phyloP scores from a whole-genome alignment of 805 yeast species.

The Diddensiella caesifluorescens region DNA sequence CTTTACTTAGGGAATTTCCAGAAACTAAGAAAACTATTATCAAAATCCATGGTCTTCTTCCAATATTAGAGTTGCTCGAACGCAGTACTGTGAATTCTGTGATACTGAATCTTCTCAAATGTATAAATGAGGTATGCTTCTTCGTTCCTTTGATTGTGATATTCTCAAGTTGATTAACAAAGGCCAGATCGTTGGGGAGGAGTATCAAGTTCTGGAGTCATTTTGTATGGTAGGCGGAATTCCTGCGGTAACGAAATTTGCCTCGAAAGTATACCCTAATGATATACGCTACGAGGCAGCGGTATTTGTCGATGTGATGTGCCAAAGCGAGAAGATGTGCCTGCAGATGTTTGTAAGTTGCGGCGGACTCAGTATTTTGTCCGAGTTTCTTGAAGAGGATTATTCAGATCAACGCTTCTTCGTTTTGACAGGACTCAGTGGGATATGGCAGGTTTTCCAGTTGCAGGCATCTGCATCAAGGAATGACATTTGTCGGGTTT shows the following conservation, averaged over 20 bases:
- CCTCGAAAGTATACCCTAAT: conserved; percentile 13
- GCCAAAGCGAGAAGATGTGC: conserved; percentile 32
- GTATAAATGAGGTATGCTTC: conserved; percentile 11
- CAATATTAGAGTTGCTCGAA: conserved; percentile 22
- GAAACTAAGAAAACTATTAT: conserved; percentile 18
- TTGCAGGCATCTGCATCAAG: conserved; percentile 32
- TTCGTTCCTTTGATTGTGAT: too few relatives aligned
- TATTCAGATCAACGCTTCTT: conserved; percentile 38
- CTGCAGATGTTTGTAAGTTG: conserved; percentile 43
- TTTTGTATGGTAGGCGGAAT: conserved; percentile 25
- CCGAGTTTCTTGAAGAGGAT: conserved; percentile 45
- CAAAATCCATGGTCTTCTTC: conserved; percentile 22
- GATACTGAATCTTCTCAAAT: conserved; percentile 10
- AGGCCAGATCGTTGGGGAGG: conserved; percentile 10
- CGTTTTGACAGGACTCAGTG: conserved; percentile 40
- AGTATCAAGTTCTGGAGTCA: conserved; percentile 18
- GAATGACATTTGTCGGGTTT: conserved; percentile 44
- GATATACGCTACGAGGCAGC: conserved; percentile 21
- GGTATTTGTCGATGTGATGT: conserved; percentile 18
- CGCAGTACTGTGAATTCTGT: conserved; percentile 8
- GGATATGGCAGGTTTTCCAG: conserved; percentile 38
- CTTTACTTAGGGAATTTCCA: conserved; percentile 13
- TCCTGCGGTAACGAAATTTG: conserved; percentile 20
- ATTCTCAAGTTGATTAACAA: too few relatives aligned
- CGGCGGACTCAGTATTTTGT: conserved; percentile 43